Base-by-base conservation (phyloP, 2,329 filamentous ascomycete genomes). In the Cyphellophora europaea region DNA sequence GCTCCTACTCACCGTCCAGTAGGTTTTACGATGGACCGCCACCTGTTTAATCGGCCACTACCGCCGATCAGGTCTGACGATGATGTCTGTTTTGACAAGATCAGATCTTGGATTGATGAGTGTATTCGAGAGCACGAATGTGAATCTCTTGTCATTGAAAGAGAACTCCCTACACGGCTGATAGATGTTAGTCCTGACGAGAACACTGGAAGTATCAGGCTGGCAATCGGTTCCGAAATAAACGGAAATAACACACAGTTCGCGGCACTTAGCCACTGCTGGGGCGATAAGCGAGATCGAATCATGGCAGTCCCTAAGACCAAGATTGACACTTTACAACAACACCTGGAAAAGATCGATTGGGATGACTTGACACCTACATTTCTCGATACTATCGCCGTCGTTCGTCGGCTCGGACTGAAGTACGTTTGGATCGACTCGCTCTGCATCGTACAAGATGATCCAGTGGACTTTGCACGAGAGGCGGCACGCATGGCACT, bases 381-480 rank as follows among this genome's bases (percentile, higher is more conserved):
- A n/a, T n/a, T n/a, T n/a, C n/a, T n/a, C n/a, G 43, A 47, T 36
- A 37, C 42, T 13, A 21, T 47, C 30, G 17, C n/a, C 6, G 52
- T 49, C 31, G 49, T 51, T 27, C 55, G 56, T 37, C 58, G 54
- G 16, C 48, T 64, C 28, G 56, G 54, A 36, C 52, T 42, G 57
- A 43, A 19, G 21, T 52, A 48, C 29, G 16, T 54, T 6, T 54
- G 50, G 52, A 51, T 54, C 13, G 49, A 53, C 33, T 33, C 35
- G n/a, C 27, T 52, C 3, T 53, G 48, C 36, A 53, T 53, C n/a
- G 23, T 48, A 6, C 50, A 53, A 39, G 23, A 27, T 6, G n/a
- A 11, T n/a, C 5, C 5, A 3, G 23, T n/a, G 23, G 23, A 27
- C 6, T 27, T 11, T 11, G 11, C n/a, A 13, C 23, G 23, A n/a